Percentiles rank a stretch among this genome's conserved stretches.
Conservation (phyloP, 2,329 filamentous ascomycete genomes). For the Aspergillus awamori region DNA sequence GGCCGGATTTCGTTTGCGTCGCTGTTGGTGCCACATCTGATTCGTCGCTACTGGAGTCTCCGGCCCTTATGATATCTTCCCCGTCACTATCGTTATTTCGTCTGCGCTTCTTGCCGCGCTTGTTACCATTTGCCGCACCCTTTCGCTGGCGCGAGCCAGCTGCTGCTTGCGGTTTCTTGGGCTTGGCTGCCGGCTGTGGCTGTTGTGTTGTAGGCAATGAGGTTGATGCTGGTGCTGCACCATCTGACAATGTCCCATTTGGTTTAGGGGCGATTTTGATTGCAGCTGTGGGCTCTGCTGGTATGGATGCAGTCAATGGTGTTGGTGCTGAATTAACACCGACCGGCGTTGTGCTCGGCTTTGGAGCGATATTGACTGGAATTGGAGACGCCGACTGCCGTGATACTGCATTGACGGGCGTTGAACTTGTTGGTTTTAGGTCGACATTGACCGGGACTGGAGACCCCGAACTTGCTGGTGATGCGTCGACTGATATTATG, state of each 20-base stretch:
- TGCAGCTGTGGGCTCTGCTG: conserved; percentile 2
- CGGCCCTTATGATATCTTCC: conserved; percentile 38
- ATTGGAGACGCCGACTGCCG: conserved; percentile 1
- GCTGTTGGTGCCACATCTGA: conserved; percentile 57
- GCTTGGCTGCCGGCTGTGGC: conserved; percentile 14
- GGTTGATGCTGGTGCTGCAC: neutral
- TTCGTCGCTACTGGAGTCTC: conserved; percentile 42
- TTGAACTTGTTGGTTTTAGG: neutral
- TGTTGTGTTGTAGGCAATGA: conserved; percentile 12
- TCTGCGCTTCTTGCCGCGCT: conserved; percentile 27
- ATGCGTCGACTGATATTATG: conserved; percentile 4
- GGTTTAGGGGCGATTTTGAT: conserved; percentile 22
- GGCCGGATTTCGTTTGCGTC: conserved; percentile 74
- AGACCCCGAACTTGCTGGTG: neutral
- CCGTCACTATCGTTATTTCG: conserved; percentile 34
- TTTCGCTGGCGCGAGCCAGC: conserved; percentile 22
- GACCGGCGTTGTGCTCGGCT: conserved; percentile 11
- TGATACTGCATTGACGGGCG: neutral
- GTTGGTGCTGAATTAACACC: neutral
- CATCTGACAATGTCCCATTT: conserved; percentile 6
- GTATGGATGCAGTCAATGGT: neutral
- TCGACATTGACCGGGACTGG: neutral
- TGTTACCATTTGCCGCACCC: conserved; percentile 18
- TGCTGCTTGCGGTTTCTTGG: conserved; percentile 15
- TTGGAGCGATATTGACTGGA: conserved; percentile 21